Base-by-base conservation (phyloP, 345 rosid genomes). In the Barbarea vulgaris region DNA sequence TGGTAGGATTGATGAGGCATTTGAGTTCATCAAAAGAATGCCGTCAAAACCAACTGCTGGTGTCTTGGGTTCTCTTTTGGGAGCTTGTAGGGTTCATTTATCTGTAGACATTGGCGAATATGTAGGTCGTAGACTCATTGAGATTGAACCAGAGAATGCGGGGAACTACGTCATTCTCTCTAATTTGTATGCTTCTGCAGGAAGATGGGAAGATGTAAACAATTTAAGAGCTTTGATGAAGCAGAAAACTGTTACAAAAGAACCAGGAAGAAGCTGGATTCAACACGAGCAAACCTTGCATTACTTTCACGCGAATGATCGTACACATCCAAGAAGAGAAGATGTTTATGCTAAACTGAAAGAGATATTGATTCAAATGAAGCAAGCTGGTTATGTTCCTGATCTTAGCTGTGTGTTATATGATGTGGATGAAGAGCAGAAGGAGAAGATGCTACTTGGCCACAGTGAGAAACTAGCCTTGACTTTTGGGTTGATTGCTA, bases 381-480 rank as follows among this genome's bases (percentile, higher is more conserved):
- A 91, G 75, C 91, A 89, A 86, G 83, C 89, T 50, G 97, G 97
- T 25, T 91, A 91, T 73, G 84, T 84, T 74, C 90, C 95, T 30
- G 93, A 94, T 62, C 69, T 83, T 80, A 91, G 92, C 70, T 91
- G 91, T 64, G 96, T 87, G 62, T 68, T 94, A 46, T 77, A 89
- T 64, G 97, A 91, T 47, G 93, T 94, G 67, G 97, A 94, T 41
- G 91, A 90, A 30, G 97, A 90, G 79, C 96, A 94, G 82, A 94
- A 94, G 84, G 96, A 88, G 91, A 91, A 83, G 79, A 85, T 86
- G 80, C 82, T 94, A 6, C 75, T 83, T 15, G 91, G 86, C 52
- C 98, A 94, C 70, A 94, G 93, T 73, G 98, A 94, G 82, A 94
- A 91, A 77, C 83, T 91, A 58, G 96, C 97, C 53, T 58, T 88